phyloP scores from a whole-genome alignment of 2,329 filamentous ascomycete species.

The Sporothrix brasiliensis region DNA sequence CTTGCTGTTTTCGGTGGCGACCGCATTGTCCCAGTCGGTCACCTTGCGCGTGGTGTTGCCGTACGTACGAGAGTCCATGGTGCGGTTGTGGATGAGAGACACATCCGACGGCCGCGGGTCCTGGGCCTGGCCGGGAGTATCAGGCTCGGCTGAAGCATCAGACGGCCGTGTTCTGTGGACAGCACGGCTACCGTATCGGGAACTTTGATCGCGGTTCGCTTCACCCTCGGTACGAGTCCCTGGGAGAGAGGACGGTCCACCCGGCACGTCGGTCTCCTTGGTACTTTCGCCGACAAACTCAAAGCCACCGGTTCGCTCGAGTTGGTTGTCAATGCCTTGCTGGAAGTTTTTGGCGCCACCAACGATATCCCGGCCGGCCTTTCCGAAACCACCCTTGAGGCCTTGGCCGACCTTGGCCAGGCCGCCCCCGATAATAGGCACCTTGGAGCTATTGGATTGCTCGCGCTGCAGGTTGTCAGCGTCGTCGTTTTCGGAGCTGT shows the following conservation, averaged over 20 bases:
- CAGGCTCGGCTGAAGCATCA: slow-evolving; percentile 9
- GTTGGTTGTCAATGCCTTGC: slow-evolving; percentile 54
- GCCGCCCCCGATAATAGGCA: slow-evolving; percentile 44
- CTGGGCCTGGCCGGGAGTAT: neutral
- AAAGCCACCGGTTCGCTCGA: slow-evolving; percentile 62
- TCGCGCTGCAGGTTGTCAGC: slow-evolving; percentile 29
- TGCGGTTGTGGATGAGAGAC: slow-evolving; percentile 33
- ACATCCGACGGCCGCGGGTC: slow-evolving; percentile 43
- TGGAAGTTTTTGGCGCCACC: slow-evolving; percentile 52
- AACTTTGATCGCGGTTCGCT: slow-evolving; percentile 36
- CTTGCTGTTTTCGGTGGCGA: slow-evolving; percentile 49
- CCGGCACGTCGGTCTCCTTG: neutral
- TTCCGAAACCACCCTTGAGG: slow-evolving; percentile 51
- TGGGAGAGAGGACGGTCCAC: slow-evolving; percentile 19
- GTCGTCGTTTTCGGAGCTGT: slow-evolving; percentile 31
- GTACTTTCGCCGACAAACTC: slow-evolving; percentile 40
- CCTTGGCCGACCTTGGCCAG: slow-evolving; percentile 55
- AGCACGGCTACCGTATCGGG: neutral
- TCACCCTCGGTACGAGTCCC: slow-evolving; percentile 37
- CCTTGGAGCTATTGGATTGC: slow-evolving; percentile 40
- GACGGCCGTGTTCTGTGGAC: slow-evolving; percentile 12
- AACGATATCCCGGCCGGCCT: slow-evolving; percentile 50
- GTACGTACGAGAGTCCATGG: slow-evolving; percentile 27
- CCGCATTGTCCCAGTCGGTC: slow-evolving; percentile 54
- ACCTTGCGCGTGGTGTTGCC: slow-evolving; percentile 59